phyloP scores from a whole-genome alignment of 768 basidiomycete species.

The Infundibulicybe gibba region DNA sequence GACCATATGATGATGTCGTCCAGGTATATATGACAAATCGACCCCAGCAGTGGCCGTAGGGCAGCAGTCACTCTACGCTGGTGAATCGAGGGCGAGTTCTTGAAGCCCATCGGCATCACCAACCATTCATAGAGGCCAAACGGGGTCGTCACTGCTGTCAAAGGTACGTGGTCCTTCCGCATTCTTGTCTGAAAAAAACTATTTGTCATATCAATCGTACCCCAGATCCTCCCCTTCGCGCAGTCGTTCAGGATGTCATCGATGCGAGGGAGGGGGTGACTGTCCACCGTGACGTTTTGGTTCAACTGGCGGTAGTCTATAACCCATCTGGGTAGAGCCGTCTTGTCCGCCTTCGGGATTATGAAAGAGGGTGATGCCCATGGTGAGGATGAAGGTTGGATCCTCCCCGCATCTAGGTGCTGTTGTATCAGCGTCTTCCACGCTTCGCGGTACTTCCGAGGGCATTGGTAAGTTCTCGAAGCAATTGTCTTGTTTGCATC shows the following conservation, averaged over 20 bases:
- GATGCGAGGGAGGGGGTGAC: slow-evolving; percentile 18
- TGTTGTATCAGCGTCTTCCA: slow-evolving; percentile 25
- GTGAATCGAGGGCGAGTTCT: slow-evolving; percentile 30
- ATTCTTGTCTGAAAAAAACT: slow-evolving; percentile 34
- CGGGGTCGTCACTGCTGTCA: slow-evolving; percentile 30
- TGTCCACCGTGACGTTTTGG: slow-evolving; percentile 15
- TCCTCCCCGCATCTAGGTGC: slow-evolving; percentile 22
- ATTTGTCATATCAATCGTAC: slow-evolving; percentile 36
- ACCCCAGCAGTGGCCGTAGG: slow-evolving; percentile 27
- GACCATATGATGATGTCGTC: slow-evolving; percentile 46
- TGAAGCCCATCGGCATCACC: slow-evolving; percentile 35
- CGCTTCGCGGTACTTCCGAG: slow-evolving; percentile 20
- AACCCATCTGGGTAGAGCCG: slow-evolving; percentile 15
- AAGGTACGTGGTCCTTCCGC: slow-evolving; percentile 20
- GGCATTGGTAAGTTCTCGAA: no score
- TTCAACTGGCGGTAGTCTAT: slow-evolving; percentile 24
- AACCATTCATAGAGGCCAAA: slow-evolving; percentile 36
- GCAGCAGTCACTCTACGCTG: slow-evolving; percentile 28
- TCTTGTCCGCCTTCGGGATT: slow-evolving; percentile 21
- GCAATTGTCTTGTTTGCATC: no score
- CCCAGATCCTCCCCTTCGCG: slow-evolving; percentile 30
- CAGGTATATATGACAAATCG: slow-evolving; percentile 39
- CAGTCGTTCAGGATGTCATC: slow-evolving; percentile 28
- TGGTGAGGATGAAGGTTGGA: slow-evolving; percentile 20
- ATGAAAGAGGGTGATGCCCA: slow-evolving; percentile 26